phyloP scores from a whole-genome alignment of 2,329 filamentous ascomycete genomes.

The Dryadomyces quercus-mongolicae region DNA sequence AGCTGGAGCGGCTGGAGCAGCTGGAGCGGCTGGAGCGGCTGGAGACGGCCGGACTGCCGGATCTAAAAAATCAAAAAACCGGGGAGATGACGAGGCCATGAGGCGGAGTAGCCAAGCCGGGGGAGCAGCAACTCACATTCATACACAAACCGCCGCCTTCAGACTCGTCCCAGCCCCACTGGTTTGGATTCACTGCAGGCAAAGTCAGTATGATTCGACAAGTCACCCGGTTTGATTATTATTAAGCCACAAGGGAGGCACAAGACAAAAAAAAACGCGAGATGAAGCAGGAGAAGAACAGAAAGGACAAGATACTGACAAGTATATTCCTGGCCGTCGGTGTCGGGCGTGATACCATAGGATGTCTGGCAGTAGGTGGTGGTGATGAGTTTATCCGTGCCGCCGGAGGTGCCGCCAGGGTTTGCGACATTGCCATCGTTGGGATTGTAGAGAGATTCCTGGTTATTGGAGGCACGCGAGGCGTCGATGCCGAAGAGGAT shows the following conservation, averaged over 20 bases:
- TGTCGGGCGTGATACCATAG: constrained; percentile 30
- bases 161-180: constrained; percentile 34
- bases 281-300: background rate
- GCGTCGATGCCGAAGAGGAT: constrained; percentile 36
- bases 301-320: constrained; percentile 22
- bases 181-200: constrained; percentile 39
- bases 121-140: constrained; percentile 29
- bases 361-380: constrained; percentile 28
- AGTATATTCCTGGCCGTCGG: constrained; percentile 32
- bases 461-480: constrained; percentile 27
- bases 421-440: constrained; percentile 7
- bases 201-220: background rate
- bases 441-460: constrained; percentile 29
- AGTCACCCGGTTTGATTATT: background rate
- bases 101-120: background rate
- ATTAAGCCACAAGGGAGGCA: background rate
- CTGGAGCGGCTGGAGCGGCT: background rate
- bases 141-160: constrained; percentile 32
- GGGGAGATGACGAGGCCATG: background rate
- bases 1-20: background rate
- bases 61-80: background rate
- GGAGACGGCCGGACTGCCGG: background rate
- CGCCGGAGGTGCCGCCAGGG: constrained; percentile 5
- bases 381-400: constrained; percentile 15
- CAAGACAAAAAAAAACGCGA: background rate